Base-by-base conservation (phyloP, 805 yeast species). In the Myxozyma melibiosi region DNA sequence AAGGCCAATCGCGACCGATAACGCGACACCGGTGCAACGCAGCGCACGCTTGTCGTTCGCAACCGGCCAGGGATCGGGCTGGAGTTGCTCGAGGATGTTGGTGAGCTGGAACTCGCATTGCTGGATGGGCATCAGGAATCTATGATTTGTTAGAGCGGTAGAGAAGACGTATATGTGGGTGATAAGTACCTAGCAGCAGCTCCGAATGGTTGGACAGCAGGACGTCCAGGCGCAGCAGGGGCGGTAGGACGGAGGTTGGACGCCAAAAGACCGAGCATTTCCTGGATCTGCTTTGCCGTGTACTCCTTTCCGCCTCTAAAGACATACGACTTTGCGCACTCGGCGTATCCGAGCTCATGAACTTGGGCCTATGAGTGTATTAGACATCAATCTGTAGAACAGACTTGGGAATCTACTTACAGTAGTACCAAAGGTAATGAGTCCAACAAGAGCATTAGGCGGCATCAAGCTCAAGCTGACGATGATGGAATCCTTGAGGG, bases 21-120 rank as follows among this genome's bases (percentile, higher is more conserved):
- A 73, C 4, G 99, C 98, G 28, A 95, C 84, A 58, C 99, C 99
- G 2, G 97, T 89, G 58, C 92, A 87, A 76, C 99, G 82, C 53
- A 88, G 75, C 7, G 98, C 88, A 71, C 99, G 84, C 68, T 84
- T 84, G 51, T 72, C 74, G 48, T 86, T 82, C 45, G 87, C 86
- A 35, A 88, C 87, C 33, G 92, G 83, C 99, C 99, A 94, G 57
- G 91, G 88, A 69, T 89, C 96, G 28, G 78, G 80, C 58, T 84
- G 77, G 70, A 94, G 79, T 59, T 84, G 83, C 74, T 90, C 96
- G 66, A 94, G 79, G 53, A 88, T 80, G 61, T 82, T 83, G 28
- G 89, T 86, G 66, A 92, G 79, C 73, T 86, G 90, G 72, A 85
- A 86, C 76, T 92, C 97, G 53, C 92, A 86, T 51, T 82, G 80